These are phyloP conservation scores for Pholiota conissans DNA, from an alignment of 768 basidiomycete species.

Conservation along the genomic window DNA sequence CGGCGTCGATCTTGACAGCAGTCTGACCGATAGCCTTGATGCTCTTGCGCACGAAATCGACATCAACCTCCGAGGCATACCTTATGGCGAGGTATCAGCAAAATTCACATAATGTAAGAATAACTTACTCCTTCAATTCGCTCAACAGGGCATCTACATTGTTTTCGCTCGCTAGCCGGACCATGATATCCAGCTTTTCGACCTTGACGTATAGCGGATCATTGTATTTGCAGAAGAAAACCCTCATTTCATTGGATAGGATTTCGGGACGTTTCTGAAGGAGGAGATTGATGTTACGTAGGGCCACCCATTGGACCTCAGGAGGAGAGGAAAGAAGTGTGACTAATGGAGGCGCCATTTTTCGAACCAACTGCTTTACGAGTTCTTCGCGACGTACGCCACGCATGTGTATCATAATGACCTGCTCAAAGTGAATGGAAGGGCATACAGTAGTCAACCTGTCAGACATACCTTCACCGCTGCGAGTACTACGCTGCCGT, in stretches of 20 bases:
- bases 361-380: slow-evolving; percentile 80
- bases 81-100: slow-evolving; percentile 36
- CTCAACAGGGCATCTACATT: slow-evolving; percentile 95
- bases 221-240: slow-evolving; percentile 99
- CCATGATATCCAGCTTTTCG: slow-evolving; percentile 99
- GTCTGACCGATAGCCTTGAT: slow-evolving; percentile 97
- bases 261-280: slow-evolving; percentile 92
- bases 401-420: slow-evolving; percentile 97
- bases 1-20: slow-evolving; percentile 91
- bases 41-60: slow-evolving; percentile 94
- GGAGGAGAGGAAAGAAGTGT: slow-evolving; percentile 95
- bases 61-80: slow-evolving; percentile 96
- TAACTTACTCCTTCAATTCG: slow-evolving; percentile 88
- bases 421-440: slow-evolving; percentile 43
- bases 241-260: slow-evolving; percentile 94
- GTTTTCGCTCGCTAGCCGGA: slow-evolving; percentile 83
- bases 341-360: slow-evolving; percentile 97
- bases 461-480: slow-evolving; percentile 85
- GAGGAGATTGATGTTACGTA: slow-evolving; percentile 95
- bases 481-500: slow-evolving; percentile 94
- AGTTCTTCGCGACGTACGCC: slow-evolving; percentile 80
- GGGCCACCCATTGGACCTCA: slow-evolving; percentile 97
- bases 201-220: slow-evolving; percentile 99
- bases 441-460: not conserved
- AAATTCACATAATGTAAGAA: not conserved